Percentiles rank a stretch among this genome's conserved stretches.
These are phyloP conservation scores for Inonotus hispidus DNA, from an alignment of 1,284 basidiomycete genomes.

Conservation along the genomic window DNA sequence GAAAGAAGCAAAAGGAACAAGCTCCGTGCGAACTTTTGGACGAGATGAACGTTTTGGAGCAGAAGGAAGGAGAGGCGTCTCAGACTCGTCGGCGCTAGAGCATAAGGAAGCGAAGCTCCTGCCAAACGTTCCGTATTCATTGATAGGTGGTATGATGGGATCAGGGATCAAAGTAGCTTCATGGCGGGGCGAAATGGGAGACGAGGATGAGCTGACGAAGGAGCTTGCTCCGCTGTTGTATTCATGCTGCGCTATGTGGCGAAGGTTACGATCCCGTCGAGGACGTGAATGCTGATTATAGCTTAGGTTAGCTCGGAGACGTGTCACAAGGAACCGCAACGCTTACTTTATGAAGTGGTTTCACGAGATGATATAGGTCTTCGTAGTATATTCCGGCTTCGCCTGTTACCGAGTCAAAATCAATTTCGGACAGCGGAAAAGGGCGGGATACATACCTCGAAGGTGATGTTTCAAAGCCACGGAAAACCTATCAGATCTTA, in stretches of 20 bases:
- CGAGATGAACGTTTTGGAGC: constrained; percentile 4
- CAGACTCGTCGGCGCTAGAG: constrained; percentile 14
- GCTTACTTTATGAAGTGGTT: constrained; percentile 32
- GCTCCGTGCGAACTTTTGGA: background rate
- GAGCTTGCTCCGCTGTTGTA: background rate
- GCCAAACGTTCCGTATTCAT: constrained; percentile 45
- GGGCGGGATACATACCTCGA: constrained; percentile 34
- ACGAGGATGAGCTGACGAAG: background rate
- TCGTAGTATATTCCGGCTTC: constrained; percentile 56
- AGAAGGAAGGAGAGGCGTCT: constrained; percentile 19
- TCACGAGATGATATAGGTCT: constrained; percentile 49
- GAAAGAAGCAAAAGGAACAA: constrained; percentile 8
- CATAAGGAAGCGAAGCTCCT: constrained; percentile 17
- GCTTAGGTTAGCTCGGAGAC: background rate
- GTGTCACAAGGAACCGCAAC: constrained; percentile 8
- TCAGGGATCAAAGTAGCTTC: constrained; percentile 13
- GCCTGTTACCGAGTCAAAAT: constrained; percentile 24
- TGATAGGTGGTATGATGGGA: constrained; percentile 40
- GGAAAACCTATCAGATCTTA: constrained; percentile 36
- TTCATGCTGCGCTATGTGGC: background rate
- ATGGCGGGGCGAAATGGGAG: background rate
- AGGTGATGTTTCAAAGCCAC: constrained; percentile 66
- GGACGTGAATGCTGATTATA: constrained; percentile 8
- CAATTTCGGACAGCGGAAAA: background rate
- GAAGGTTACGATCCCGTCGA: background rate